Evolutionary conservation across 176 grass and related monocot genomes (phyloP).

Genomic region (Typha latifolia): DNA sequence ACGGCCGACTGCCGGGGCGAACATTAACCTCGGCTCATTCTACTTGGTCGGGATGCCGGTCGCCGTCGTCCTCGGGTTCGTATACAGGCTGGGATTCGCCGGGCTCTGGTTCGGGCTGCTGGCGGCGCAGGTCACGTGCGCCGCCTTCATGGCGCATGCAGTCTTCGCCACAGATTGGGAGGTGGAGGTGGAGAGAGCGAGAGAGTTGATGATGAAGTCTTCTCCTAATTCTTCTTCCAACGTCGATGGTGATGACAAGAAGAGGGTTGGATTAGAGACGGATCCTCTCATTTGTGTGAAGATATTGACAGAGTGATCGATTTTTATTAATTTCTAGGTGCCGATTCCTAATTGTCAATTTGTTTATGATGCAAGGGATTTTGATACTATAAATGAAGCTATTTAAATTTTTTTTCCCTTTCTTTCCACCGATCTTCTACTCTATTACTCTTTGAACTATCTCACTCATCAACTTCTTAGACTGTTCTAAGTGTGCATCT

Average conservation of each 20-base stretch:
- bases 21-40: conserved; percentile 57
- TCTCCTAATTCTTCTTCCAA: not conserved
- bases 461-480: too few species aligned
- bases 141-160: conserved; percentile 49
- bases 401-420: too few species aligned
- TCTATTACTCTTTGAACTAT: too few species aligned
- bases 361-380: too few species aligned
- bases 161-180: conserved; percentile 51
- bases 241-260: not conserved
- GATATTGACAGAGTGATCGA: not conserved
- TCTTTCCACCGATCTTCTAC: too few species aligned
- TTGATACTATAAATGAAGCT: too few species aligned
- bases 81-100: conserved; percentile 42
- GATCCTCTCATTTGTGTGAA: not conserved
- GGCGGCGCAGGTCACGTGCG: conserved; percentile 64
- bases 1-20: conserved; percentile 35
- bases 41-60: conserved; percentile 84
- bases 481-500: too few species aligned
- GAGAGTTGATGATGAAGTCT: conserved; percentile 19
- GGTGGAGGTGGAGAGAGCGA: conserved; percentile 36
- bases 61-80: conserved; percentile 52
- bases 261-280: not conserved
- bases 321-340: not conserved
- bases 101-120: conserved; percentile 82
- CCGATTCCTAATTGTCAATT: too few species aligned